phyloP scores from a whole-genome alignment of 768 basidiomycete species.

The Exidia glandulosa region DNA sequence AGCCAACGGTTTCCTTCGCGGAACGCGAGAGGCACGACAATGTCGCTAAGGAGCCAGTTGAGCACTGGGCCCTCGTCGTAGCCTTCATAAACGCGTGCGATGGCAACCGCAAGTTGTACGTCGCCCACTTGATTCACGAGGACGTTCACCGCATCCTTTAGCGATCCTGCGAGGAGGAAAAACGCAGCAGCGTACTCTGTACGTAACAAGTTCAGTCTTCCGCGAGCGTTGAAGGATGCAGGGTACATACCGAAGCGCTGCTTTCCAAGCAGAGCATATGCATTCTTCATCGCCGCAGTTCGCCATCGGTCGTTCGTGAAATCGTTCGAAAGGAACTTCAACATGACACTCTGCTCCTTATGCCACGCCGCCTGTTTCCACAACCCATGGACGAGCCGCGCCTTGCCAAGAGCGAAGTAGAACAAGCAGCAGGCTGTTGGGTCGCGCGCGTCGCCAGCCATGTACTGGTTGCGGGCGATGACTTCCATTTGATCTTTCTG shows the following conservation, averaged over 20 bases:
- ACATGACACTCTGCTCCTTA: conserved; percentile 76
- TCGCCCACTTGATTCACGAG: conserved; percentile 81
- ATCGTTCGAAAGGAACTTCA: conserved; percentile 87
- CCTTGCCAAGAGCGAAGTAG: conserved; percentile 91
- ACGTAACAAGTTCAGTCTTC: conserved; percentile 2
- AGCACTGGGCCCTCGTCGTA: conserved; percentile 74
- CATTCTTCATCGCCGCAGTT: conserved; percentile 92
- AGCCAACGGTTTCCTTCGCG: conserved; percentile 84
- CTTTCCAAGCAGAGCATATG: conserved; percentile 83
- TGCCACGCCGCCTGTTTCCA: conserved; percentile 96
- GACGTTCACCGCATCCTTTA: conserved; percentile 87
- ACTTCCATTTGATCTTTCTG: conserved; percentile 76
- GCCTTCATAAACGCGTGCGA: conserved; percentile 77
- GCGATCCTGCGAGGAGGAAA: conserved; percentile 79
- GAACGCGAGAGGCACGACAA: conserved; percentile 78
- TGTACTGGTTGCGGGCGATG: conserved; percentile 88
- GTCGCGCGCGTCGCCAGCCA: conserved; percentile 77
- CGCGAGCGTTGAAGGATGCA: background rate
- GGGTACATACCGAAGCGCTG: conserved; percentile 71
- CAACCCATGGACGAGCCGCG: conserved; percentile 83
- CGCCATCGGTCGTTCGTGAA: conserved; percentile 78
- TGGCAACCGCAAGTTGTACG: conserved; percentile 79
- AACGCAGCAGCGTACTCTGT: conserved; percentile 97
- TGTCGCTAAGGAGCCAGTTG: conserved; percentile 53
- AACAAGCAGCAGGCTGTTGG: conserved; percentile 82